Base-by-base conservation (phyloP, 169 alveolate species). In the Ichthyophthirius multifiliis region DNA sequence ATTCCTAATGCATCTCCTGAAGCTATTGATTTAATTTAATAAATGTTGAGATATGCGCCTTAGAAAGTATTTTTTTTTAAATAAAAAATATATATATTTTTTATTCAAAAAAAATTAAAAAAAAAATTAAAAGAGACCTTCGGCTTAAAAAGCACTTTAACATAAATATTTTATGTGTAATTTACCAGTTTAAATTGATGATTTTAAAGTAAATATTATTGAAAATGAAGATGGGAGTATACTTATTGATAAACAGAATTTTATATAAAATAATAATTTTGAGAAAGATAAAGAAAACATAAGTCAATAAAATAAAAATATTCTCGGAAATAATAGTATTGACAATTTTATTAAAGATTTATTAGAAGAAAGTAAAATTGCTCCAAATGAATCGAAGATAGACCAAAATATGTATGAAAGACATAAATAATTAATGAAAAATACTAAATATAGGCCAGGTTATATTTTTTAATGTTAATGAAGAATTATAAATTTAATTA, bases 31-130 rank as follows among this genome's bases (percentile, higher is more conserved):
- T 78, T 93, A 48, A 75, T 95, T 43, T 87, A 88, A 64, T 43
- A 34, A 23, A 89, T 95, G 96, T 85, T 95, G 5, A 71, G 88
- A 44, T 92, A 88, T 78, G 87, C 92, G 80, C 95, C 97, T 41
- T 43, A 75, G 7, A 85, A 88, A 73, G 87, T 94, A 75, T 89
- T 91, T 18, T 35, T 65, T 65, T 32, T 18, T 13, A 65, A 31
- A 65, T 30, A 65, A 23, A 12, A 55, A 39, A 27, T 27, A 27
- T 55, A 18, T 55, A 20, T n/a, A 55, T 20, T 10, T 4, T 13
- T 9, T 9, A 41, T 41, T 41, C 7, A 9, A 41, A 41, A 9
- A 41, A 41, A 41, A 9, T 41, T 13, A 41, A 41, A 41, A 15
- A 45, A n/a, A 6, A 45, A 5, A 10, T 12, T 10, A 2, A 55